These are phyloP conservation scores for Bathelium albidoporum DNA, from an alignment of 495 filamentous ascomycete species.

Conservation along the genomic window DNA sequence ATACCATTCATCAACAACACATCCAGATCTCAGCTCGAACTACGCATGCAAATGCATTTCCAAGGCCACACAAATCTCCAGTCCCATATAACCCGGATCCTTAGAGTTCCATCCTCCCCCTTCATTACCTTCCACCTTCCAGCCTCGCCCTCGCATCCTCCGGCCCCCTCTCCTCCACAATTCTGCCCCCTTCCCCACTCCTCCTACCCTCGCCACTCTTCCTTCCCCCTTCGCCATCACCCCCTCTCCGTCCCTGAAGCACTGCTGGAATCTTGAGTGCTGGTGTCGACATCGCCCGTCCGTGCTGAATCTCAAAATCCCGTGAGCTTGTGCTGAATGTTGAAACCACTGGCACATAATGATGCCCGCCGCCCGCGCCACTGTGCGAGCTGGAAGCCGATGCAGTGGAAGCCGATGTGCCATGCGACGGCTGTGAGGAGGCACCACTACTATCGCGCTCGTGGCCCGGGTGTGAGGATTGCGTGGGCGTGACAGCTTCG, in stretches of 20 bases:
- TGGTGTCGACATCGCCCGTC: not conserved
- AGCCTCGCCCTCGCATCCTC: not conserved
- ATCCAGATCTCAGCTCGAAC: not conserved
- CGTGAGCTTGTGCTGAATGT: constrained; percentile 1
- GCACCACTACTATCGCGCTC: not conserved
- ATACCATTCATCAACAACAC: not conserved
- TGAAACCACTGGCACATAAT: constrained; percentile 7
- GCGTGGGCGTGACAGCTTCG: not conserved
- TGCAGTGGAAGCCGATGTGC: not conserved
- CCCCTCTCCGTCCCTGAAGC: not conserved
- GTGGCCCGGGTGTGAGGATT: not conserved
- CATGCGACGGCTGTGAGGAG: not conserved
- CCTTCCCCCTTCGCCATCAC: not conserved
- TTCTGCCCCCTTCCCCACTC: not conserved
- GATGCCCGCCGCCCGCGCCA: not conserved
- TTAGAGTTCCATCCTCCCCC: not conserved
- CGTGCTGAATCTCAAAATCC: constrained; percentile 9
- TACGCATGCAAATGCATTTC: not conserved
- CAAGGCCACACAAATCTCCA: no score
- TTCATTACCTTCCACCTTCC: not conserved
- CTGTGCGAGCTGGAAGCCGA: not conserved
- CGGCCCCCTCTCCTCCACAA: not conserved
- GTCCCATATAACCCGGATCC: no score
- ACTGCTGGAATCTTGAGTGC: not conserved
- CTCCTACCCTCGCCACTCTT: not conserved